Evolutionary conservation across 371 early-diverging fungal species (phyloP).

Genomic region (Zychaea mexicana): DNA sequence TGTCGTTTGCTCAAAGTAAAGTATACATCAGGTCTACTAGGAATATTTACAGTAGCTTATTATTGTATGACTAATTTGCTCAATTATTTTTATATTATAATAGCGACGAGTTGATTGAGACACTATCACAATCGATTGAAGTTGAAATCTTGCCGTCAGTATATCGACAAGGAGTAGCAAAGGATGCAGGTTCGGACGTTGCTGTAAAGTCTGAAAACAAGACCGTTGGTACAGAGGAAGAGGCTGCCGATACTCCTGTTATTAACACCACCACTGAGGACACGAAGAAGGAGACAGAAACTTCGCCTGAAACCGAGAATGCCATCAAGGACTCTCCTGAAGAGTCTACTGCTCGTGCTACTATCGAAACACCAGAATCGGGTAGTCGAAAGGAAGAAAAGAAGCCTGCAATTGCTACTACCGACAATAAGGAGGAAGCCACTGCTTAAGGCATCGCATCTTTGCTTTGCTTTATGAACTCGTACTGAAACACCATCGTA

Average conservation of each 20-base stretch:
- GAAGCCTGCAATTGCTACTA: slow-evolving; percentile 2
- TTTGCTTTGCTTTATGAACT: too few relatives aligned
- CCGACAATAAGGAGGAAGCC: background rate
- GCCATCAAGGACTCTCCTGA: background rate
- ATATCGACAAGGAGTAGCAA: slow-evolving; percentile 1
- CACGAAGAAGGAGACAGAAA: too few relatives aligned
- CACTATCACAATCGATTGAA: slow-evolving; percentile 17
- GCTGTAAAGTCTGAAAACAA: background rate
- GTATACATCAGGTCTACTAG: background rate
- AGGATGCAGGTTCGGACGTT: slow-evolving; percentile 6
- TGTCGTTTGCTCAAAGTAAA: slow-evolving; percentile 52
- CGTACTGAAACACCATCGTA: background rate
- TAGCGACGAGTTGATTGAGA: slow-evolving; percentile 18
- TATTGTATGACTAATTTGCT: background rate
- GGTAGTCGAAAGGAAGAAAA: slow-evolving; percentile 12
- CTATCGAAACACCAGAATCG: background rate
- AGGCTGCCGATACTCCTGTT: background rate
- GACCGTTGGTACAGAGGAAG: slow-evolving; percentile 6
- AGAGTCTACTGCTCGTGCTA: background rate
- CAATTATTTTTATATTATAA: background rate
- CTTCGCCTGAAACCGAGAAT: background rate
- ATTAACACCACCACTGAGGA: too few relatives aligned
- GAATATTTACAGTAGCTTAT: too few relatives aligned
- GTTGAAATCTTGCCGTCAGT: slow-evolving; percentile 15
- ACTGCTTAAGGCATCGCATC: background rate